Base-by-base conservation (phyloP, 371 early-diverging fungal genomes). In the Lichtheimia corymbifera region DNA sequence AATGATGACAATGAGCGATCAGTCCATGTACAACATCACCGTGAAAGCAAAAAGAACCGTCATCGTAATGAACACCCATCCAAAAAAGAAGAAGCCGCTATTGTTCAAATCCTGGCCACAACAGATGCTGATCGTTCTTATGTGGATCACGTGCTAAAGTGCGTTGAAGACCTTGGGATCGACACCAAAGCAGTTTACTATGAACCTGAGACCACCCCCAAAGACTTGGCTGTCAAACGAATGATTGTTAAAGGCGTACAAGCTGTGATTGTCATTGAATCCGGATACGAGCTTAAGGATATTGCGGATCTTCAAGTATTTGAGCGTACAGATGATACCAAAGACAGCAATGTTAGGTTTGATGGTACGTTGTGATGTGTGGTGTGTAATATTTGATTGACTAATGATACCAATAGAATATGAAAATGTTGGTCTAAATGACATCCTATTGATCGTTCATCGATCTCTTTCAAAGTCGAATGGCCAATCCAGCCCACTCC, bases 211-310 rank as follows among this genome's bases (percentile, higher is more conserved):
- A 25, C 15, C 7, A 25, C 43, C 15, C 56, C 60, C 30, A 52
- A 56, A 12, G 57, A 65, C 18, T 51, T 47, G 9, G 45, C 51
- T 44, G 55, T 65, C 27, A 54, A 57, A 45, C 55, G 61, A 51
- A 61, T 82, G 82, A 82, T 79, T 67, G 70, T 71, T 3, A 82
- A 84, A 63, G 81, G 82, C 22, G 81, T 80, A 12, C 62, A 71
- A 22, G 80, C 79, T 20, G 72, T 84, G 11, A 53, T 84, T 24
- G 70, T 82, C 55, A 50, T 84, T 30, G 84, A 82, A 53, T 27
- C 68, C 28, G 64, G 68, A 12, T 71, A 73, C 57, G 80, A 70
- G 40, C 18, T 65, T 17, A 45, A 62, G 15, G 67, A 71, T 13
- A 62, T 64, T 11, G 69, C 79, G 0, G 59, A 71, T 55, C 59